A percentile compares a stretch with the other conserved stretches of the same genome.
Evolutionary conservation across 371 early-diverging fungal species (phyloP).

Genomic region (Mortierella sp.): DNA sequence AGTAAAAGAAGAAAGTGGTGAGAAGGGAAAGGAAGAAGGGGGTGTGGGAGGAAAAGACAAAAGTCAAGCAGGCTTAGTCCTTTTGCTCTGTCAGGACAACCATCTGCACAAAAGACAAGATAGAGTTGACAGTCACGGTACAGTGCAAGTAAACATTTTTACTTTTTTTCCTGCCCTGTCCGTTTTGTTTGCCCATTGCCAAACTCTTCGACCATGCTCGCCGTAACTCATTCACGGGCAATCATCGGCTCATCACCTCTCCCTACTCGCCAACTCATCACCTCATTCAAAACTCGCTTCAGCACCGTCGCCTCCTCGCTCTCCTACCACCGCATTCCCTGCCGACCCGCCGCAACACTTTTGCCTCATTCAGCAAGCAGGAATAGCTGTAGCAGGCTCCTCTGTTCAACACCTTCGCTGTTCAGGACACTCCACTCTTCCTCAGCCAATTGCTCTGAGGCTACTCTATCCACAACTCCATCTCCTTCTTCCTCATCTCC

Average conservation of each 20-base stretch:
- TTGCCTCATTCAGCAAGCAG: not conserved
- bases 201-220: conserved; percentile 8
- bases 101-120: too few species aligned
- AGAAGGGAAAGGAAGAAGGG: too few species aligned
- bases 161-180: not conserved
- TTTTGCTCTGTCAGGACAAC: too few species aligned
- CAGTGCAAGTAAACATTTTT: conserved; percentile 5
- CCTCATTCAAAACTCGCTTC: conserved; percentile 5
- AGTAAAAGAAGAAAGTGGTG: too few species aligned
- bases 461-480: not conserved
- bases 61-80: too few species aligned
- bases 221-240: conserved; percentile 11
- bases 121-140: conserved; percentile 6
- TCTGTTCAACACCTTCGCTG: not conserved
- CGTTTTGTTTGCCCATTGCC: not conserved
- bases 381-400: not conserved
- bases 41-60: too few species aligned
- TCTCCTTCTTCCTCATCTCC: not conserved
- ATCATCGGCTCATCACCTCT: conserved; percentile 17
- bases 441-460: not conserved
- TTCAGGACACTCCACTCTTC: not conserved
- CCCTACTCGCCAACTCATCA: conserved; percentile 5
- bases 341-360: not conserved
- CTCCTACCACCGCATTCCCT: not conserved
- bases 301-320: not conserved